Base-by-base conservation (phyloP, 2,329 filamentous ascomycete species). In the Pseudogymnoascus pannorum region DNA sequence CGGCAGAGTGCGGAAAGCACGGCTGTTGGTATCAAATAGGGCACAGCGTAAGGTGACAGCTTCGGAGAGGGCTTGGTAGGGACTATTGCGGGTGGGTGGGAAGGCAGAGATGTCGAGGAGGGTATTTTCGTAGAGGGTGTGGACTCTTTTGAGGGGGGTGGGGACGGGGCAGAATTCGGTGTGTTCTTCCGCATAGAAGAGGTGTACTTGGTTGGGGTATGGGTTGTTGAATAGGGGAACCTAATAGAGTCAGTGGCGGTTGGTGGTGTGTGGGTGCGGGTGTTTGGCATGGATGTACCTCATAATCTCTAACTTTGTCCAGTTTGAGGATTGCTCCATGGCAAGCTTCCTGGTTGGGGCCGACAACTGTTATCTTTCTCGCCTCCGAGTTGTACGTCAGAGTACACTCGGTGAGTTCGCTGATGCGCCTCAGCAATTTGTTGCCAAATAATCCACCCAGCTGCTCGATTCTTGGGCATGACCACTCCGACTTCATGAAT, bases 51-150 rank as follows among this genome's bases (percentile, higher is more conserved):
- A 57, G 2, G 64, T 66, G 4, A 65, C 18, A 3, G 64, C 59
- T 36, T 60, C 48, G 5, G 57, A 20, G 9, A 70, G 44, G 11
- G 60, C 64, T 16, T 42, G 33, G 29, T 67, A 64, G n/a, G 31
- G 42, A 11, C 48, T 48, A 9, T n/a, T 26, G 11, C 6, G 2
- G 5, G 22, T 31, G 29, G 9, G 22, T 2, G 22, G 29, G 22
- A 31, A 60, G 33, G 36, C 40, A n/a, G 48, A 40, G 24, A 61
- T 48, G 7, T 68, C 66, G 12, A 72, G 40, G 1, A 72, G 48
- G 12, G 69, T 72, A 16, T 65, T 70, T 44, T 69, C 63, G 35
- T 68, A 65, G 14, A 65, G 60, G 29, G 63, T 66, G 57, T 66
- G 66, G n/a, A 70, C 59, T 44, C 64, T 61, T 8, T 22, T 54